Evolutionary conservation across 495 filamentous ascomycete genomes (phyloP), one percentile per base, ranked within the genome.

Genomic region (Aspergillus hancockii): DNA sequence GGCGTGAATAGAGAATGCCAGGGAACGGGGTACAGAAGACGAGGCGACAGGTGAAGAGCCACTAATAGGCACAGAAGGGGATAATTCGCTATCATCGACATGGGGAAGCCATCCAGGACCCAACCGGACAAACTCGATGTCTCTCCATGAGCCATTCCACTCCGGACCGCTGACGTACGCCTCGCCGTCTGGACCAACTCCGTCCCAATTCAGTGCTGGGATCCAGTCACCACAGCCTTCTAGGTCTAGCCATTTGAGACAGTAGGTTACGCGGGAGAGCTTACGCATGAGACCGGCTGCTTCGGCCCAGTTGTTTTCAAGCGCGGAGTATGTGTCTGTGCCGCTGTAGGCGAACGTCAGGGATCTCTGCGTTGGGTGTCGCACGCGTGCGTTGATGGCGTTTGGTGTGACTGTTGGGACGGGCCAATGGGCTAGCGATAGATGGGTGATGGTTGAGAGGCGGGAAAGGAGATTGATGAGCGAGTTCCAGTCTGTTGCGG

Each of bases 381-480:
- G 67, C 25, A 73, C 32, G 16, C 59, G 81, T 2, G 86, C 76
- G 32, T 76, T 80, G 12, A 62, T 72, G 16, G 83, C 69, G 57
- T 88, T 85, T 7, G 89, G 88, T 7, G 84, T 88, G 1, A 89
- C 68, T 0, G 80, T 82, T 0, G 92, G 92, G 19, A 81, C 75
- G 2, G 92, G 91, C 92, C 92, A 97, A 68, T 88, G 70, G 10
- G 90, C 88, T 5, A 96, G 75, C 28, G 86, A 91, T 3, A 96
- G 81, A 60, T 94, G 88, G 0, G 90, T 93, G 38, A 94, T 75
- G 0, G 75, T 84, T 0, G 84, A 77, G 0, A 91, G 68, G 50
- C 85, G 83, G 0, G 80, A 71, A 0, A 86, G 75, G n/a, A 93
- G 70, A 5, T 75, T 59, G 13, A 93, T 75, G 22, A 94, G 81